A percentile compares a stretch with the other conserved stretches of the same genome.
Conservation (phyloP, 768 basidiomycete species). For the Hortiboletus flavorubellus region DNA sequence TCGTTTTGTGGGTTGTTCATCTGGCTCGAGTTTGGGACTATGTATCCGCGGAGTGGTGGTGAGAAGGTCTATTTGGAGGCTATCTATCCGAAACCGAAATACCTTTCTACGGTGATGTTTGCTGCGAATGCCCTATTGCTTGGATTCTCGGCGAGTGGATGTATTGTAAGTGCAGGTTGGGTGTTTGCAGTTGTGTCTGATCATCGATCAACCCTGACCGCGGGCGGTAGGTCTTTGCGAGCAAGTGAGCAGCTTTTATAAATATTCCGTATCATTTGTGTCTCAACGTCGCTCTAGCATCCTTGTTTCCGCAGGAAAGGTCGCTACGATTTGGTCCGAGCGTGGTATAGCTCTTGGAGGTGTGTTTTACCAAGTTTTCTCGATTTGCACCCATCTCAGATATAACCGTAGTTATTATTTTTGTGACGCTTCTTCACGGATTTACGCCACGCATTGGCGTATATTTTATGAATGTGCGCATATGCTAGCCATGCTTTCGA, state of each 20-base stretch:
- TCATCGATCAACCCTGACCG: background rate
- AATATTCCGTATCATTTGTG: background rate
- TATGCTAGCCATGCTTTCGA: background rate
- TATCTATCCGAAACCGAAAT: slow-evolving; percentile 45
- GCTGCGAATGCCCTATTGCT: slow-evolving; percentile 47
- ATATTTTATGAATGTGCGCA: slow-evolving; percentile 51
- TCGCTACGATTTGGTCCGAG: slow-evolving; percentile 47
- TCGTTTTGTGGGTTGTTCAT: slow-evolving; percentile 60
- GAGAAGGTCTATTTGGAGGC: slow-evolving; percentile 64
- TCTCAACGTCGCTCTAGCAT: slow-evolving; percentile 35
- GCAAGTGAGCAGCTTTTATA: slow-evolving; percentile 21
- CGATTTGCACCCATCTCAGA: too few species aligned
- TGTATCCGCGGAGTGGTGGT: slow-evolving; percentile 59
- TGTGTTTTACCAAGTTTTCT: slow-evolving; percentile 12
- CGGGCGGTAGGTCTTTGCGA: slow-evolving; percentile 28
- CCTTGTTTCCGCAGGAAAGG: slow-evolving; percentile 43
- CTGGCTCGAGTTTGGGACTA: slow-evolving; percentile 61
- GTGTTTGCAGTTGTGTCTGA: background rate
- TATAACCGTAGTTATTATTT: slow-evolving; percentile 41
- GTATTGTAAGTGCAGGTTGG: slow-evolving; percentile 38
- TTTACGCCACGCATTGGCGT: slow-evolving; percentile 48
- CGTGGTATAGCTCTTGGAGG: slow-evolving; percentile 61
- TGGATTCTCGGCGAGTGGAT: slow-evolving; percentile 40
- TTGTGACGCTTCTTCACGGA: slow-evolving; percentile 51
- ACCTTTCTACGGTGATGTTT: slow-evolving; percentile 48